phyloP scores from a whole-genome alignment of 805 yeast genomes.

The Saccharomycopsis babjevae region DNA sequence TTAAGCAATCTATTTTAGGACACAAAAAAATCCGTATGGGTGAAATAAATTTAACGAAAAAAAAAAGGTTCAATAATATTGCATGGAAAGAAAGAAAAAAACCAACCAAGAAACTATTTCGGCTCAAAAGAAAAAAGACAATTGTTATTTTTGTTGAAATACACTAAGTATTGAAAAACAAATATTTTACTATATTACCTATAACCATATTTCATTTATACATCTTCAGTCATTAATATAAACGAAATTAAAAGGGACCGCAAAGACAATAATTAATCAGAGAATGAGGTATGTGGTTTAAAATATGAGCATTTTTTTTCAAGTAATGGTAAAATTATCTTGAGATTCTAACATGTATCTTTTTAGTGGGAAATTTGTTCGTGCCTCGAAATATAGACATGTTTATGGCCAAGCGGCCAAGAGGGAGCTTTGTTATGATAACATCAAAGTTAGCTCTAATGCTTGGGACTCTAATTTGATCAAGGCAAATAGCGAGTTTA shows the following conservation, averaged over 20 bases:
- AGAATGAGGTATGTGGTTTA: background rate
- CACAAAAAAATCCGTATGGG: background rate
- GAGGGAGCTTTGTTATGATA: constrained; percentile 36
- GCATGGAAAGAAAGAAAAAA: background rate
- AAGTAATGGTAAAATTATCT: no score
- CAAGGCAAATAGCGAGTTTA: constrained; percentile 75
- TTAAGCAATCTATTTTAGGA: background rate
- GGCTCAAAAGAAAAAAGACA: background rate
- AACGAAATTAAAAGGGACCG: background rate
- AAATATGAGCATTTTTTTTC: background rate
- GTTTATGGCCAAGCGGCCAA: constrained; percentile 83
- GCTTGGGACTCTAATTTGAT: constrained; percentile 95
- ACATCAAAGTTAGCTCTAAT: constrained; percentile 65
- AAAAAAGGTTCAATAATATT: background rate
- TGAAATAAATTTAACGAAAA: background rate
- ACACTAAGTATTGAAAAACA: background rate
- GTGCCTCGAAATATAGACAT: constrained; percentile 95
- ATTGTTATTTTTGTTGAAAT: background rate
- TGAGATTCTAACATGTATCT: background rate
- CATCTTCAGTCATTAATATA: background rate
- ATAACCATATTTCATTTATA: background rate
- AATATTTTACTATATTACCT: no score
- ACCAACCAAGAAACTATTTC: background rate
- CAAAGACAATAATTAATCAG: background rate
- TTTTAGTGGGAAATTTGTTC: constrained; percentile 52